Evolutionary conservation across 192 early-diverging fungal species (phyloP), one percentile per base, ranked within the genome.

Genomic region (Phycomyces blakesleeanus): DNA sequence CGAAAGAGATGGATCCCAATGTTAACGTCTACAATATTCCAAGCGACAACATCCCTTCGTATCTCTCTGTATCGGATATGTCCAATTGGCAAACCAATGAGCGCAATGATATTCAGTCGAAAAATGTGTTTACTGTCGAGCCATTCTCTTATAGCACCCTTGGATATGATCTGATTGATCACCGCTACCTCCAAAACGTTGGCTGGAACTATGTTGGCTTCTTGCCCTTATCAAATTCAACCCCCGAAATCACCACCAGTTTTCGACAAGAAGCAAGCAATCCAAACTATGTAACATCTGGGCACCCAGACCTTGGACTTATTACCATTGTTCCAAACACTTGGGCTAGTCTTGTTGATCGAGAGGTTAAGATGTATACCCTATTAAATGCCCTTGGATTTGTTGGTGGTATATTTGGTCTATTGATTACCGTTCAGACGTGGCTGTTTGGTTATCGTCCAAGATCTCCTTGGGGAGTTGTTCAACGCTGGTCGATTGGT

Each of bases 181-280:
- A 67, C 24, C 58, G 47, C 5, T 73, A 73, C 34, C 42, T 73
- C 15, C 71, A 73, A 53, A 11, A 37, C 18, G 65, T 53, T 34
- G 71, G 71, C n/a, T 73, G 71, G 71, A 73, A 73, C 37, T 73
- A 63, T 56, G 71, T 73, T 29, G 71, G 71, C 47, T 73, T 73
- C 61, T 54, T 73, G 24, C 64, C 71, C 56, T 56, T 73, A 2
- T 49, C 60, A 39, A 73, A 73, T 51, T 59, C 54, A 2, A 73
- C 71, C 20, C 71, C 71, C n/a, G 64, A 57, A 39, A 59, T 73
- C 39, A 56, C 61, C 12, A 67, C 49, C 55, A 39, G 54, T 5
- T 73, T 73, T 64, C 42, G 71, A 37, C 51, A 54, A 25, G 71
- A 67, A 55, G 39, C 59, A 16, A 53, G 60, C 34, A 73, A 67